Conservation (phyloP, 306 rosid genomes). For the Begonia fuchsioides region DNA sequence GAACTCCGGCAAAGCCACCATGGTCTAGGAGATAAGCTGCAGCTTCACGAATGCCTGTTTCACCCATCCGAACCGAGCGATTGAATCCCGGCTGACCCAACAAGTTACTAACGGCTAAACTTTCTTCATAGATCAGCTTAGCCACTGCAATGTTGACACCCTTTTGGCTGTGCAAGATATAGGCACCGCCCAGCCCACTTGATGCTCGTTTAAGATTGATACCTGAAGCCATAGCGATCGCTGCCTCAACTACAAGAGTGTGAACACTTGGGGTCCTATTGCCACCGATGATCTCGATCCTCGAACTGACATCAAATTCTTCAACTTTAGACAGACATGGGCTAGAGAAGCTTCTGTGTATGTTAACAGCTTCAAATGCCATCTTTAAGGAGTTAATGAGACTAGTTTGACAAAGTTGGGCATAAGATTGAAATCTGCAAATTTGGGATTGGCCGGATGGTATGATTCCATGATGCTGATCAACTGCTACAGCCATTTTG, state of each 20-base stretch:
- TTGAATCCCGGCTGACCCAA: conserved; percentile 70
- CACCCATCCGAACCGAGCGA: conserved; percentile 62
- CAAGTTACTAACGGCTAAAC: conserved; percentile 57
- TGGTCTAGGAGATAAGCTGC: conserved; percentile 96
- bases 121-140: conserved; percentile 86
- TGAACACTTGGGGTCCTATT: conserved; percentile 33
- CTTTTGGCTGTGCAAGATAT: conserved; percentile 34
- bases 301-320: conserved; percentile 32
- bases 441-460: conserved; percentile 42
- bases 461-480: conserved; percentile 47
- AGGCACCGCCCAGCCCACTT: conserved; percentile 75
- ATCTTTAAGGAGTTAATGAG: conserved; percentile 34
- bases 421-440: conserved; percentile 71
- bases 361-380: conserved; percentile 31
- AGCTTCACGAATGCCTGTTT: conserved; percentile 66
- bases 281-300: conserved; percentile 53
- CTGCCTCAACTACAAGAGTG: conserved; percentile 64
- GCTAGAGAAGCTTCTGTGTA: conserved; percentile 84
- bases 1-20: conserved; percentile 70
- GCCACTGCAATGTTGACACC: conserved; percentile 73
- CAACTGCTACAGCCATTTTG: conserved; percentile 72
- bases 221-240: conserved; percentile 73
- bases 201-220: conserved; percentile 43
- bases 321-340: conserved; percentile 74
- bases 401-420: conserved; percentile 27